These are phyloP conservation scores for Castanea sativa DNA, from an alignment of 306 rosid species.

Conservation along the genomic window DNA sequence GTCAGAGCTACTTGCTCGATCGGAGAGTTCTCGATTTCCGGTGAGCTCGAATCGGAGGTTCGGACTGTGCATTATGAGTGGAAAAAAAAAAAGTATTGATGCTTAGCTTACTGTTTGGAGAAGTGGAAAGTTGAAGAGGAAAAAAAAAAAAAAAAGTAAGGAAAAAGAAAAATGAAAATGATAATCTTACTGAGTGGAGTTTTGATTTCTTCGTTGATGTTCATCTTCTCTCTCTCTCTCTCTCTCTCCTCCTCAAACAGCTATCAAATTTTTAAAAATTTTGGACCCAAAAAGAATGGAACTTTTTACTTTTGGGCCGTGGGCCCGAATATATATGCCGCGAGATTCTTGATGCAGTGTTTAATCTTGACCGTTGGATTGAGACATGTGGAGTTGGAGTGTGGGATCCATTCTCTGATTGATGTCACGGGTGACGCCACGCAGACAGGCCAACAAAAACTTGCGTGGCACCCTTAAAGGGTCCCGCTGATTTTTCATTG, in stretches of 20 bases:
- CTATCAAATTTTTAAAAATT: not conserved
- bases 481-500: no score
- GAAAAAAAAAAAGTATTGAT: not conserved
- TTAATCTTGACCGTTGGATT: no score
- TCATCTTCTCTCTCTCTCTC: conserved; percentile 19
- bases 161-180: not conserved
- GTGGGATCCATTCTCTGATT: no score
- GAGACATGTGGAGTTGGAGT: no score
- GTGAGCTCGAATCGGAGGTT: conserved; percentile 14
- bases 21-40: conserved; percentile 58
- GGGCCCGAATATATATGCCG: no score
- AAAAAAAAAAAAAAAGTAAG: not conserved
- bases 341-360: no score
- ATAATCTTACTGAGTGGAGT: conserved; percentile 46
- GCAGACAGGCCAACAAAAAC: no score
- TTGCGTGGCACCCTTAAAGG: no score
- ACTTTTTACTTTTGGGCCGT: no score
- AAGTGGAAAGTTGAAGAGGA: not conserved
- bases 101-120: conserved; percentile 11
- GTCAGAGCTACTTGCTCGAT: conserved; percentile 84
- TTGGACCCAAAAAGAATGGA: not conserved
- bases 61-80: conserved; percentile 25
- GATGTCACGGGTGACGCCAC: no score
- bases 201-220: conserved; percentile 31
- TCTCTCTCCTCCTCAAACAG: not conserved